Base-by-base conservation (phyloP, 108 stramenopile genomes). In the Epipyxis sp. region DNA sequence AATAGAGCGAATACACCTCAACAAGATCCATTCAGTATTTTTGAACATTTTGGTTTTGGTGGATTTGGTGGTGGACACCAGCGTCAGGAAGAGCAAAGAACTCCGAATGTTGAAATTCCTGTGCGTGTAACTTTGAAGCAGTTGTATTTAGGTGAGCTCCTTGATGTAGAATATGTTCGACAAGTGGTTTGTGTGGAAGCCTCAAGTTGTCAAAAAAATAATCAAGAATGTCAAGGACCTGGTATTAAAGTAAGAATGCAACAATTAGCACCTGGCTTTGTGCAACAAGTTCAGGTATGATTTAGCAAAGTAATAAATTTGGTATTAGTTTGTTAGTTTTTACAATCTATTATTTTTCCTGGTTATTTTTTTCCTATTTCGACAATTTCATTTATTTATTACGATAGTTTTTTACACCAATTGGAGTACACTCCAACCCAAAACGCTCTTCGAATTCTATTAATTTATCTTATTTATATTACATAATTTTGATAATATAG, bases 81-180 rank as follows among this genome's bases (percentile, higher is more conserved):
- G 46, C 81, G 81, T 42, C 82, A 94, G 32, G 80, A 90, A 61
- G 95, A 94, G 78, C 88, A 83, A 44, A 82, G 84, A 32, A 96
- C 97, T n/a, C 92, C 94, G 2, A 86, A 88, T 81, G 93, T 98
- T 34, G 92, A 95, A 50, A 85, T 97, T 16, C 97, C 97, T 2
- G 78, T 95, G 35, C 79, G 92, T 44, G 80, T 98, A 46, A 90
- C 95, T n/a, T 81, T 98, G 72, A 86, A 94, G 59, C 92, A 98
- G 78, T 82, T 96, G 54, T 98, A 95, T 80, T 78, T 86, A 32
- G 97, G 97, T 3, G 94, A 94, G 65, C 84, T 87, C 27, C 89
- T 96, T 69, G 94, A 98, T 59, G 92, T 96, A 0, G 84, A 91
- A 41, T 98, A 95, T 79, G 79, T 91, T 42, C 89, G 97, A 44